Evolutionary conservation across 1,284 basidiomycete species (phyloP).

Genomic region (Sporisorium exsertum): DNA sequence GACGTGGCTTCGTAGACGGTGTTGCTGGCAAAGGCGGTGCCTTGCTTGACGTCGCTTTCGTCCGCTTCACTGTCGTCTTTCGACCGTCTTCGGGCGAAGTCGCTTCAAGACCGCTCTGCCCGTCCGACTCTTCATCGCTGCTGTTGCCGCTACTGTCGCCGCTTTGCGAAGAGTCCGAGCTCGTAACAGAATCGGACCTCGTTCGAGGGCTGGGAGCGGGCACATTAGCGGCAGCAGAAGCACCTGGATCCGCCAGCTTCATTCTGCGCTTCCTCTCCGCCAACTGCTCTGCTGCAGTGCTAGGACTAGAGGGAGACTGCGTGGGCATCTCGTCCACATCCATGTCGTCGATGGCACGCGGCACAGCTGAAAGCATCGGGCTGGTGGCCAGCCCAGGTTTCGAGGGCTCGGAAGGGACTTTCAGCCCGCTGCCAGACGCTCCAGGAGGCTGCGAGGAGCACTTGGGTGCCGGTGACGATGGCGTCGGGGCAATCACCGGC

Average conservation of each 20-base stretch:
- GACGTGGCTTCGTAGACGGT: slow-evolving; percentile 1
- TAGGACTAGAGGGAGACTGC: slow-evolving; percentile 8
- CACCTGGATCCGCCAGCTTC: slow-evolving; percentile 25
- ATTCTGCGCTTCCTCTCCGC: slow-evolving; percentile 36
- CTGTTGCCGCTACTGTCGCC: slow-evolving; percentile 23
- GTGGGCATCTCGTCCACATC: slow-evolving; percentile 34
- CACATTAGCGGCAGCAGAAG: slow-evolving; percentile 1
- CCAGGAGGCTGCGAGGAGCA: slow-evolving; percentile 5
- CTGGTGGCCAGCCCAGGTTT: slow-evolving; percentile 50
- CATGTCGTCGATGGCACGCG: slow-evolving; percentile 31
- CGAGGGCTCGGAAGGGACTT: slow-evolving; percentile 37
- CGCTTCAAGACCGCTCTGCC: slow-evolving; percentile 11
- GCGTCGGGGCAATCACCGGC: slow-evolving; percentile 17
- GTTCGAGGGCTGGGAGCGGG: slow-evolving; percentile 14
- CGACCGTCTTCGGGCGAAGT: not conserved
- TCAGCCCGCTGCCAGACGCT: slow-evolving; percentile 2
- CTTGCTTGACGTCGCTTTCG: slow-evolving; percentile 7
- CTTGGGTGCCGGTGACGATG: slow-evolving; percentile 23
- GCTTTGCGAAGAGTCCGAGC: slow-evolving; percentile 42
- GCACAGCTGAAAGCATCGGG: slow-evolving; percentile 40
- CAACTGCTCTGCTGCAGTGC: slow-evolving; percentile 30
- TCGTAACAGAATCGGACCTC: slow-evolving; percentile 42
- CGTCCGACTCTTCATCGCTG: slow-evolving; percentile 25
- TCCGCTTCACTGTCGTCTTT: not conserved
- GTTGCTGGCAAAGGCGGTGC: not conserved